phyloP scores from a whole-genome alignment of 2,329 filamentous ascomycete genomes.

The Xylaria sp. region DNA sequence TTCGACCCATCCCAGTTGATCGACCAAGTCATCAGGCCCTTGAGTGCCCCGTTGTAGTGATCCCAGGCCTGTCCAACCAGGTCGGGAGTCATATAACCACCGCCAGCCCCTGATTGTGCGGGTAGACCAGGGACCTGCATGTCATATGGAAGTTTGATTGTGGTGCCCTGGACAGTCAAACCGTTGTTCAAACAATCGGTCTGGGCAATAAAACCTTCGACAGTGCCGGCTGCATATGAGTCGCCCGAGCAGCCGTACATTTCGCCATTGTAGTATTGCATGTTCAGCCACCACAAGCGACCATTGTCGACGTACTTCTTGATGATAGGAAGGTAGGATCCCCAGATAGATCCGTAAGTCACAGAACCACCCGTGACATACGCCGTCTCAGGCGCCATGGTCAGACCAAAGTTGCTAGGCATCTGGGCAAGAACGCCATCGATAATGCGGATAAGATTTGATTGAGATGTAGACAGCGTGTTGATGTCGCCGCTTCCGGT shows the following conservation, averaged over 20 bases:
- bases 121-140: constrained; percentile 53
- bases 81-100: constrained; percentile 50
- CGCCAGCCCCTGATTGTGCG: constrained; percentile 50
- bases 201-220: constrained; percentile 51
- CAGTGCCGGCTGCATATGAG: constrained; percentile 50
- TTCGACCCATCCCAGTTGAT: constrained; percentile 54
- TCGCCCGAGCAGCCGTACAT: constrained; percentile 52
- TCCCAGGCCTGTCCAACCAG: constrained; percentile 49
- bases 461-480: constrained; percentile 49
- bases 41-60: constrained; percentile 49
- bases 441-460: constrained; percentile 52
- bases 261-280: constrained; percentile 55
- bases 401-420: constrained; percentile 69
- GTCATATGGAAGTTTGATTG: constrained; percentile 50
- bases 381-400: constrained; percentile 56
- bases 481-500: constrained; percentile 48
- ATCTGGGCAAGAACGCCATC: constrained; percentile 56
- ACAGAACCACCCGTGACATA: constrained; percentile 52
- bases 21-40: constrained; percentile 54
- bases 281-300: constrained; percentile 53
- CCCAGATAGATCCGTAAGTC: constrained; percentile 52
- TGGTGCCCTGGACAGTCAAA: constrained; percentile 48
- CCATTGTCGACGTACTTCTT: constrained; percentile 53
- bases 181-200: constrained; percentile 53
- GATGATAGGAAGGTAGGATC: constrained; percentile 53